Percentiles rank a stretch among this genome's conserved stretches.
Evolutionary conservation across 805 yeast species (phyloP).

Genomic region (Saitoella complicata): DNA sequence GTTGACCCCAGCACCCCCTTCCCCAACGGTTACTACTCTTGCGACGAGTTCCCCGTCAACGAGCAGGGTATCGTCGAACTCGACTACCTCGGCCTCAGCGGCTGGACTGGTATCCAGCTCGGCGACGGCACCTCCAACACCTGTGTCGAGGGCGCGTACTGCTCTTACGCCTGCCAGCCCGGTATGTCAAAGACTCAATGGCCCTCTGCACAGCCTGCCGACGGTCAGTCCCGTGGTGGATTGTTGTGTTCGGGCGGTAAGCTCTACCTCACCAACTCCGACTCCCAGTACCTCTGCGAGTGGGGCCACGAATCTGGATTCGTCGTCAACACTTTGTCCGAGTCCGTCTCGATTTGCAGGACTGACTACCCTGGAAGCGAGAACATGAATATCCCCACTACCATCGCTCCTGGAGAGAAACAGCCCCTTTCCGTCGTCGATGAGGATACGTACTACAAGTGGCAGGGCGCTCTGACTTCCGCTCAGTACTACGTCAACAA

Average conservation of each 20-base stretch:
- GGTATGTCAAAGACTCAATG: slow-evolving; percentile 99
- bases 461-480: slow-evolving; percentile 69
- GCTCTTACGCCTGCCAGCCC: slow-evolving; percentile 95
- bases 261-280: slow-evolving; percentile 64
- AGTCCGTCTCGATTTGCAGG: slow-evolving; percentile 81
- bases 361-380: slow-evolving; percentile 99
- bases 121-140: slow-evolving; percentile 36
- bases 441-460: slow-evolving; percentile 56
- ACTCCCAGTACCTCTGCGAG: slow-evolving; percentile 57
- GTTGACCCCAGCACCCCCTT: slow-evolving; percentile 23
- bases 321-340: slow-evolving; percentile 45
- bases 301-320: slow-evolving; percentile 65
- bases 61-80: slow-evolving; percentile 63
- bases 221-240: slow-evolving; percentile 91
- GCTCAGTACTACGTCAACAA: slow-evolving; percentile 95
- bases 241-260: slow-evolving; percentile 64
- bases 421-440: slow-evolving; percentile 67
- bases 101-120: slow-evolving; percentile 61
- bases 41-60: slow-evolving; percentile 61
- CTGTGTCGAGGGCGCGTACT: slow-evolving; percentile 81
- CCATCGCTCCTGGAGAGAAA: slow-evolving; percentile 48
- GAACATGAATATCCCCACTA: slow-evolving; percentile 92
- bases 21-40: slow-evolving; percentile 53
- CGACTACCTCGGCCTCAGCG: slow-evolving; percentile 61
- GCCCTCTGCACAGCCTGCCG: slow-evolving; percentile 76